Base-by-base conservation (phyloP, 768 basidiomycete genomes). In the Agaricus blazei region DNA sequence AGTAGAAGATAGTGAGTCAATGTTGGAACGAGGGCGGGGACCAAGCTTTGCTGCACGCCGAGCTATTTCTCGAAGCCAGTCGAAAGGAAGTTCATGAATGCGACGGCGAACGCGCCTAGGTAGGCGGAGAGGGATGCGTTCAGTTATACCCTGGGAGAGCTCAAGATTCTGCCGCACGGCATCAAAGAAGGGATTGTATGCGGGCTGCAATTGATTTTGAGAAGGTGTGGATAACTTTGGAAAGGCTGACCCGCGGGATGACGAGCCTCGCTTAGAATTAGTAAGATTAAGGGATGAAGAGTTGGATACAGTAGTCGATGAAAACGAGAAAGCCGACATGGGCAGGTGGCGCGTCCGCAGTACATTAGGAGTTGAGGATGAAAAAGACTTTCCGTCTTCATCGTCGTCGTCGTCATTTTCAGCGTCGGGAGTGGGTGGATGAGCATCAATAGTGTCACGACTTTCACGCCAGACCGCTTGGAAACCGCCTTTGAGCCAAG, bases 131-230 rank as follows among this genome's bases (percentile, higher is more conserved):
- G 90, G 84, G 37, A 96, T 95, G 34, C 90, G 87, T 62, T 93
- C 90, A 0, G 85, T 89, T 58, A 84, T 78, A 6, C 83, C 83
- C 34, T 83, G 75, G 2, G 85, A 81, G 24, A 97, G 81, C 71
- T 97, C 93, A 2, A 84, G 67, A 62, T 93, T 91, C 70, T 93
- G 90, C 38, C 90, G 85, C 62, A 98, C 90, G 63, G 89, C 87
- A 69, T 98, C 95, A 62, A 92, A 98, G 73, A 98, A 98, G 9
- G 96, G 96, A 67, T 96, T 98, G 61, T 77, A 83, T 4, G 86
- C 67, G 9, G 71, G 68, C 29, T 68, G 66, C 49, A 64, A 29
- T 24, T 31, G 60, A 56, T 60, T 58, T 46, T 62, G 58, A n/a
- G 59, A 56, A 19, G 62, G 59, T 29, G 60, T 57, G 23, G 58